Base-by-base conservation (phyloP, 805 yeast genomes). In the Spathaspora hagerdaliae region DNA sequence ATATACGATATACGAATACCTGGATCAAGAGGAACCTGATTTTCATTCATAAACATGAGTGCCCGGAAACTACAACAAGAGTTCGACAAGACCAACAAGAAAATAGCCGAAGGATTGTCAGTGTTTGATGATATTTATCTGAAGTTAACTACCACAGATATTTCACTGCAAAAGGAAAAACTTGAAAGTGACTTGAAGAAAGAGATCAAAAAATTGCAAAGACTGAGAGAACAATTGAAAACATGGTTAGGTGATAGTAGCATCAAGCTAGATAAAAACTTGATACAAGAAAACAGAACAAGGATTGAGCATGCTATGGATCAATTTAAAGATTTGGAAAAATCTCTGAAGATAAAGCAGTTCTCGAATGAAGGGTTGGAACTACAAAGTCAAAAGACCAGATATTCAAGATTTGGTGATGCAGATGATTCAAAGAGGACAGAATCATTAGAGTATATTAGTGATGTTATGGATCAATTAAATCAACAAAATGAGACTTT, bases 291-390 rank as follows among this genome's bases (percentile, higher is more conserved):
- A 61, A 87, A 85, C 57, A 78, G 82, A 12, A 63, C 73, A 41
- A 71, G 88, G 51, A 73, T 84, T 46, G 97, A 92, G 57, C 86
- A 90, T 58, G 94, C 94, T 50, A 92, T 92, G 99, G 99, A 92
- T 65, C 79, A 90, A 56, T 94, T 92, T 69, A 94, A 94, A 63
- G 92, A 89, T 45, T 88, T 92, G 55, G 99, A 92, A 66, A 88
- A 90, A 67, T 81, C 85, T 51, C 85, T 88, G 79, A 92, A 92
- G 69, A 89, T 95, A 34, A 92, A 92, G 65, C 97, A 96, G 43
- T 92, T 87, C 62, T 83, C 94, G 31, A 89, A 88, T 59, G 98
- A 94, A 65, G 97, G 97, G 0, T 74, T 92, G 51, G 88, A 86
- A 42, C 80, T 81, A 60, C 81, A 83, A 49, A 76, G 60, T 32